A percentile compares a stretch with the other conserved stretches of the same genome.
These are phyloP conservation scores for Plasmodium ovale DNA, from an alignment of 169 alveolate genomes.

Conservation along the genomic window DNA sequence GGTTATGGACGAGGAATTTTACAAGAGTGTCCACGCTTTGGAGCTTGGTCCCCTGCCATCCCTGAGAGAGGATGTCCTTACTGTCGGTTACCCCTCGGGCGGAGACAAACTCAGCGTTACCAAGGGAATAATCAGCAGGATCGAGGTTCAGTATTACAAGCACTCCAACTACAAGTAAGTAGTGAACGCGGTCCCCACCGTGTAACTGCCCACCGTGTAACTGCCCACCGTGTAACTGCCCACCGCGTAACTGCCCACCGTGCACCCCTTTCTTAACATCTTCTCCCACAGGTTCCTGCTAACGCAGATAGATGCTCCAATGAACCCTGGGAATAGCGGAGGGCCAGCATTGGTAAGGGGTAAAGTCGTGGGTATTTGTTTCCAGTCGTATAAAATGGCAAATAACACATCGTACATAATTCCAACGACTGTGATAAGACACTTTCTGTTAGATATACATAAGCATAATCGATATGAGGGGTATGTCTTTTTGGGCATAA, in stretches of 20 bases:
- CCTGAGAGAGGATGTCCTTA: constrained; percentile 87
- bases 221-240: too few species aligned
- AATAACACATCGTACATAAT: constrained; percentile 89
- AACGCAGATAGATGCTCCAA: constrained; percentile 93
- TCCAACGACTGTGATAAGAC: constrained; percentile 84
- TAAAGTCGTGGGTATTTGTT: constrained; percentile 89
- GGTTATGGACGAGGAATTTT: constrained; percentile 86
- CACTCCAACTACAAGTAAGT: constrained; percentile 78
- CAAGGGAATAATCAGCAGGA: constrained; percentile 91
- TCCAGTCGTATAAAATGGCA: constrained; percentile 88
- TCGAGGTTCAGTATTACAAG: constrained; percentile 86
- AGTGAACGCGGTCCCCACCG: not conserved
- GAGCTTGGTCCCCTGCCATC: constrained; percentile 88
- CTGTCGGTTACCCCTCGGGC: constrained; percentile 92
- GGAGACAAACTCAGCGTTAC: constrained; percentile 92
- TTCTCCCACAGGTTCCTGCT: constrained; percentile 81
- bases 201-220: not conserved
- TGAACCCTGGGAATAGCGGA: constrained; percentile 92
- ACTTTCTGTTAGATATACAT: constrained; percentile 81
- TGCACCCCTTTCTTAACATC: not conserved
- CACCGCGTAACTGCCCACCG: not conserved
- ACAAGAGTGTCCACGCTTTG: constrained; percentile 83
- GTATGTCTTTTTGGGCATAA: constrained; percentile 85
- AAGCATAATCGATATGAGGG: constrained; percentile 81
- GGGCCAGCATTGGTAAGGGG: constrained; percentile 91